Percentiles rank a stretch among this genome's conserved stretches.
Conservation (phyloP, 2,329 filamentous ascomycete genomes). For the Alternaria triticimaculans region DNA sequence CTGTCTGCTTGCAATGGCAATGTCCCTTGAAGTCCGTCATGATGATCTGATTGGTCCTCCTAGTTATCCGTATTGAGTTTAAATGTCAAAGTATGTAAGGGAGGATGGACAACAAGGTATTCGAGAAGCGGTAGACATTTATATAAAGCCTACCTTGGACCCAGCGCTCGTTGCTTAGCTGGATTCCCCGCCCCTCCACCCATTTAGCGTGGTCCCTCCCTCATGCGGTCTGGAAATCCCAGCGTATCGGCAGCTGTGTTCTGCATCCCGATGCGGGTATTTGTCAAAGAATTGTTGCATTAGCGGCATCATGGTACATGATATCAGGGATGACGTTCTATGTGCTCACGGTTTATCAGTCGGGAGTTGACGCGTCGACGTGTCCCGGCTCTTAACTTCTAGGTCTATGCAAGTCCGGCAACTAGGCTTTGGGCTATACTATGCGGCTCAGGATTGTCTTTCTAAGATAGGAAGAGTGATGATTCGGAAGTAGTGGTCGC, state of each 20-base stretch:
- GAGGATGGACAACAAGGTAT: slow-evolving; percentile 17
- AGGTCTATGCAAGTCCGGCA: not conserved
- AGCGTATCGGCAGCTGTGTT: slow-evolving; percentile 6
- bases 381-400: not conserved
- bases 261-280: slow-evolving; percentile 1
- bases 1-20: slow-evolving; percentile 63
- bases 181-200: not conserved
- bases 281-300: slow-evolving; percentile 1
- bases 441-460: not conserved
- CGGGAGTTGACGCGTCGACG: not conserved
- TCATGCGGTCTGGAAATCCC: not conserved
- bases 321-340: not conserved
- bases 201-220: not conserved
- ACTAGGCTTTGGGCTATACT: not conserved
- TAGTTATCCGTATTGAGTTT: not conserved
- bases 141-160: not conserved
- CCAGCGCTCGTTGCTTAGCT: not conserved
- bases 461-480: not conserved
- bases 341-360: not conserved
- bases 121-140: slow-evolving; percentile 3
- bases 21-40: slow-evolving; percentile 58
- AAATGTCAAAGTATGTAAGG: not conserved
- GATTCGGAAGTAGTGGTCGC: not conserved
- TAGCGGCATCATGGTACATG: not conserved
- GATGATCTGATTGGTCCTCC: slow-evolving; percentile 16